These are phyloP conservation scores for Solanum chmielewskii DNA, from an alignment of 257 asterid species.

Conservation along the genomic window DNA sequence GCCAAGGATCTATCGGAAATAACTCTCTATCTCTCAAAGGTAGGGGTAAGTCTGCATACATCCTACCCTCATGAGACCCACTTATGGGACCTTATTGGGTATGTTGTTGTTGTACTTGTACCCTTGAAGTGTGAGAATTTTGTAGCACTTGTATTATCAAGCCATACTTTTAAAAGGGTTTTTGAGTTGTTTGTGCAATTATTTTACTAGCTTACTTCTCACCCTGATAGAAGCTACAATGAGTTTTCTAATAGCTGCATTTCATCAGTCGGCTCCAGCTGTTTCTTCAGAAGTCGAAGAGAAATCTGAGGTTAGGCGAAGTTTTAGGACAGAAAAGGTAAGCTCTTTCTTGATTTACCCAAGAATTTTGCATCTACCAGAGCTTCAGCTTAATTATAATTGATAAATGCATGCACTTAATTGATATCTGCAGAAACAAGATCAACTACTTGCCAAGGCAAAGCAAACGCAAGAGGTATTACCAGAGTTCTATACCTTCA, in stretches of 20 bases:
- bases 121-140: not conserved
- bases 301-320: constrained; percentile 30
- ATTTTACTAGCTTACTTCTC: not conserved
- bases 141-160: not conserved
- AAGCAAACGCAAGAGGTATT: constrained; percentile 70
- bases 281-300: constrained; percentile 18
- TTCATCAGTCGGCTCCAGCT: constrained; percentile 44
- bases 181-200: not conserved
- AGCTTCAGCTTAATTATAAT: not conserved
- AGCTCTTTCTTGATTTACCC: constrained; percentile 12
- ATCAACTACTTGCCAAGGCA: constrained; percentile 49
- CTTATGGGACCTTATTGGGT: no score
- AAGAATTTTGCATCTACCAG: not conserved
- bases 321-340: constrained; percentile 53
- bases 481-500: not conserved
- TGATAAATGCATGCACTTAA: not conserved
- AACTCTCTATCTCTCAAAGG: not conserved
- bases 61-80: not conserved
- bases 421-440: constrained; percentile 53
- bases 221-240: not conserved
- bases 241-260: constrained; percentile 10
- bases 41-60: not conserved
- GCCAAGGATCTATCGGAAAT: not conserved
- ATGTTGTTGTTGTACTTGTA: not conserved
- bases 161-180: not conserved